Base-by-base conservation (phyloP, 2,329 filamentous ascomycete species). In the Curvularia spicifera region DNA sequence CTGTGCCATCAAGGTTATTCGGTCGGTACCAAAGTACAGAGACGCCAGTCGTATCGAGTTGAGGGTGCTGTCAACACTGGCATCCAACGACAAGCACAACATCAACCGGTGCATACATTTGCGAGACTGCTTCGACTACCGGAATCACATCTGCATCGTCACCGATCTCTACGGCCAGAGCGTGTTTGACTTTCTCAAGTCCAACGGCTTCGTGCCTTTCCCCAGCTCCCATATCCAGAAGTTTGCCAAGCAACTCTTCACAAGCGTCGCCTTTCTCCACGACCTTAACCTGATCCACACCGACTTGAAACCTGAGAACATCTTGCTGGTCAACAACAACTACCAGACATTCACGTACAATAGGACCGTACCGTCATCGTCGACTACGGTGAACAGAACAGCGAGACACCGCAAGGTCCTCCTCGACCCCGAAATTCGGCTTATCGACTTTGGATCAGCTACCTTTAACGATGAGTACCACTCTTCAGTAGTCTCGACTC, bases 211-310 rank as follows among this genome's bases (percentile, higher is more conserved):
- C 73, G 93, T 97, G 18, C 95, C 95, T 0, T 99, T 99, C 72
- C 95, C 95, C 12, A 98, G 96, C 82, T 97, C 93, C 66, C 95
- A 99, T 78, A 99, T 99, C 58, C 95, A 98, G 77, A 94, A 87
- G 75, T 98, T 99, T 82, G 95, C 95, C 47, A 88, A 94, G 49
- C 95, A 99, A 75, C 83, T 99, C 15, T 91, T 99, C 61, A 98
- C 94, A n/a, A 98, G 94, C 71, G 96, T 99, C 71, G 95, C 95
- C 57, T 99, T 98, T 78, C 83, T 99, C 22, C 95, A 99, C 75
- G 95, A 99, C 78, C 85, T 99, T 18, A 97, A 98, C 76, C 85
- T 99, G 65, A 97, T 99, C 60, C 95, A 99, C 76, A 99, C 95
- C 43, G 87, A 89, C 75, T 73, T 89, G 60, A 89, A 89, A 73